phyloP scores from a whole-genome alignment of 768 basidiomycete species.

The Amanita rubescens region DNA sequence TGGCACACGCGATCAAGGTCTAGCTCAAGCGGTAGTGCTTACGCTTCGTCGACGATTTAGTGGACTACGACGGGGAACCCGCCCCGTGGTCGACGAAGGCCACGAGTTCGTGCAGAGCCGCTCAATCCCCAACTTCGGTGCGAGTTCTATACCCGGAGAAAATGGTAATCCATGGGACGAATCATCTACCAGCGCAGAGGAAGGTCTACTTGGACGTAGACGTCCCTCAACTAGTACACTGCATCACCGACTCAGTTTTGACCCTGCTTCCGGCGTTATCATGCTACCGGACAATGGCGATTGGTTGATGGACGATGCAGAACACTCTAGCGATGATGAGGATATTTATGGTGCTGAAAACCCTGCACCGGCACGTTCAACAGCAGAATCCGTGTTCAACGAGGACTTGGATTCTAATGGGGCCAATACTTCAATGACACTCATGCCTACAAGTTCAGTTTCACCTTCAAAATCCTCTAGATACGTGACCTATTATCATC shows the following conservation, averaged over 20 bases:
- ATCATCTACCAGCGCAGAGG: conserved; percentile 11
- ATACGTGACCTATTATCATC: conserved; percentile 80
- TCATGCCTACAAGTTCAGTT: conserved; percentile 14
- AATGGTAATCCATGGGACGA: conserved; percentile 61
- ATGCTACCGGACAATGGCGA: conserved; percentile 72
- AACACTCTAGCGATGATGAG: conserved; percentile 39
- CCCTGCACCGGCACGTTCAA: conserved; percentile 18
- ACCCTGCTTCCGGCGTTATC: conserved; percentile 83
- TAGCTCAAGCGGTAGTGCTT: conserved; percentile 67
- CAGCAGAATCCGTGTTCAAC: conserved; percentile 22
- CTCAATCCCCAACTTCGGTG: conserved; percentile 2
- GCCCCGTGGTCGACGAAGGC: conserved; percentile 14
- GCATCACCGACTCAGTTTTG: conserved; percentile 70
- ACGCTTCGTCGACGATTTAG: conserved; percentile 72
- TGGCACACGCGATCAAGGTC: conserved; percentile 30
- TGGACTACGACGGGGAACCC: conserved; percentile 30
- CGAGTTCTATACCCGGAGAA: conserved; percentile 18
- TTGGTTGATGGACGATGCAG: conserved; percentile 49
- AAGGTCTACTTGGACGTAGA: background rate
- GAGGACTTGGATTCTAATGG: conserved; percentile 10
- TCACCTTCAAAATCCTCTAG: conserved; percentile 43
- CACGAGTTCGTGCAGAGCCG: background rate
- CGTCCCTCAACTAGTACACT: conserved; percentile 17
- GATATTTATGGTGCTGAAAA: conserved; percentile 32
- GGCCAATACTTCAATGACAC: conserved; percentile 1